Evolutionary conservation across 805 yeast species (phyloP), one percentile per base, ranked within the genome.

Genomic region (Saccharomycopsis javanensis): DNA sequence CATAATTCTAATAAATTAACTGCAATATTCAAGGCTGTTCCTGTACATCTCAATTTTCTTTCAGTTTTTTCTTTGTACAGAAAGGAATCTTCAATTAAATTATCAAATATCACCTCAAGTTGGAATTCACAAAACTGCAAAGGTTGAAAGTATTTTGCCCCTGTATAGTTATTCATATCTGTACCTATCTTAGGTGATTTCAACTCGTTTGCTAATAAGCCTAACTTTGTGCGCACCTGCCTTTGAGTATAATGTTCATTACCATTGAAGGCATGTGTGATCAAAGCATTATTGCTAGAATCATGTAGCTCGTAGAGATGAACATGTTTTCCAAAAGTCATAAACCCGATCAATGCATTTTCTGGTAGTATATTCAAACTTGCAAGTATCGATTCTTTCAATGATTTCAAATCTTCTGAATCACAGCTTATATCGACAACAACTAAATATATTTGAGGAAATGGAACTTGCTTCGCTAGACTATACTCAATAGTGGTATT

Each of bases 291-390:
- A 27, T 67, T 69, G 42, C 71, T 63, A 2, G 72, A 69, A 8
- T 57, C 54, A 13, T 55, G 46, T 20, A 82, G 66, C 62, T 83
- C 85, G 64, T 81, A 82, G 25, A 83, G 71, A 61, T 74, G 77
- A 27, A 83, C 83, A 64, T 81, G 73, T 57, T 80, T 80, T 4
- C 88, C 88, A 68, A 68, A 83, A 0, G 83, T 73, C 52, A 83
- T 72, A 25, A 83, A 69, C 0, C 85, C 86, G 42, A 84, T 78
- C 37, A 80, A 65, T 0, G 85, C 73, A 60, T 79, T 71, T 25
- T 78, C 75, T 0, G 87, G 87, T 34, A 83, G 67, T 53, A 67
- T 58, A 38, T 64, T 64, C 56, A 79, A 64, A 4, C 80, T 71
- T 10, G 72, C 65, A 16, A 72, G 60, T 18, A 83, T 65, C 2